Evolutionary conservation across 441 rosid species (phyloP).

Genomic region (Sinapis alba): DNA sequence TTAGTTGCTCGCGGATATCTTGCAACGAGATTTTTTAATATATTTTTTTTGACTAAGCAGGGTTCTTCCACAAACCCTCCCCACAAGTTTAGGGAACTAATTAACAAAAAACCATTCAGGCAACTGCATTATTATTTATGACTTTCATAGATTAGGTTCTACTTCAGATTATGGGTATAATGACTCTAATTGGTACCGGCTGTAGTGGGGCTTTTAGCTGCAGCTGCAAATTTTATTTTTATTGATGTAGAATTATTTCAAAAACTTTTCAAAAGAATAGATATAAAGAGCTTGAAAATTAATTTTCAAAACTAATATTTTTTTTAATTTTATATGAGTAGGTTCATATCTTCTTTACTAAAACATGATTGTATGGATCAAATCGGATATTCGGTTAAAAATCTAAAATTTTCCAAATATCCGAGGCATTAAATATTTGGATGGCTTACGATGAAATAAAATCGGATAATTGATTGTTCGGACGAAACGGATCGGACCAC

Average conservation of each 20-base stretch:
- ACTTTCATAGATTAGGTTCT: not conserved
- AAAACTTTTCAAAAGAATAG: not conserved
- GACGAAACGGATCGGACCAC: no score
- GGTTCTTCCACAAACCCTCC: not conserved
- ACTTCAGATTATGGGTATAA: not conserved
- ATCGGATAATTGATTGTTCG: no score
- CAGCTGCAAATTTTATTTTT: not conserved
- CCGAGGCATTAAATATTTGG: no score
- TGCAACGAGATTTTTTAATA: not conserved
- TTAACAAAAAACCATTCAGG: not conserved
- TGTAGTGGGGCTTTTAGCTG: not conserved
- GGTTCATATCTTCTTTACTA: not conserved
- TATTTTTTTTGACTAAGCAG: not conserved
- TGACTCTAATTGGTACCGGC: not conserved
- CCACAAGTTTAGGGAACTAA: not conserved
- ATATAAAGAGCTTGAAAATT: not conserved
- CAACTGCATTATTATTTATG: not conserved
- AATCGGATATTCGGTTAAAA: no score
- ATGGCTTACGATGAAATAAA: no score
- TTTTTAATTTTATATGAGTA: no score
- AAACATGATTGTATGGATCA: not conserved
- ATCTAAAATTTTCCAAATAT: no score
- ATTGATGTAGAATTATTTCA: not conserved
- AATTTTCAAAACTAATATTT: not conserved
- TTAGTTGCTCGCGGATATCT: not conserved